Conservation (phyloP, 352 stramenopile species). For the Pythium sp. region DNA sequence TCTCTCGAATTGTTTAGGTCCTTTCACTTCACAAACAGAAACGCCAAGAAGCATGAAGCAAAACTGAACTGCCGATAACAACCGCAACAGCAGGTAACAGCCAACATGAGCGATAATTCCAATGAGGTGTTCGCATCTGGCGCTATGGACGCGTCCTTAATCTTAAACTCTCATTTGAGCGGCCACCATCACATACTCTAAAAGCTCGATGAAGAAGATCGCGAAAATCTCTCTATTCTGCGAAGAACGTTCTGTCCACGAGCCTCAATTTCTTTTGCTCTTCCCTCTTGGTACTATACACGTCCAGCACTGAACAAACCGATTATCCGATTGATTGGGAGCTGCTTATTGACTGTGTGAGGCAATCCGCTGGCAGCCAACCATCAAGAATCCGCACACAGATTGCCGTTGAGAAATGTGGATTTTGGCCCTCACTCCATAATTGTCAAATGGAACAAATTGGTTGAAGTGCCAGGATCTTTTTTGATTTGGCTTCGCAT, state of each 20-base stretch:
- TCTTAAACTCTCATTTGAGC: too few species aligned
- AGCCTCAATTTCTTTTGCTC: constrained; percentile 1
- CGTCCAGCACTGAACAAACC: background rate
- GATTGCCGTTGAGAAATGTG: background rate
- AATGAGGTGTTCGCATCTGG: background rate
- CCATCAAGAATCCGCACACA: background rate
- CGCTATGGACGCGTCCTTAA: background rate
- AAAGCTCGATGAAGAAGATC: too few species aligned
- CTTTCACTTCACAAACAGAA: background rate
- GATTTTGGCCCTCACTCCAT: background rate
- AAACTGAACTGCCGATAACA: background rate
- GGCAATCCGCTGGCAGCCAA: background rate
- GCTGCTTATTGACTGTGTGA: background rate
- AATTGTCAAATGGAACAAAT: background rate
- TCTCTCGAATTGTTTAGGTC: too few species aligned
- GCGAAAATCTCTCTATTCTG: background rate
- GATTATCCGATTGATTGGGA: too few species aligned
- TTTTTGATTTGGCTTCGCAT: background rate
- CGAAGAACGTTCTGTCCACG: constrained; percentile 1
- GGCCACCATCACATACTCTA: too few species aligned
- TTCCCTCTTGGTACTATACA: background rate
- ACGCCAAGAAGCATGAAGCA: background rate
- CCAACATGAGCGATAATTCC: background rate
- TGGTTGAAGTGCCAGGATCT: constrained; percentile 6
- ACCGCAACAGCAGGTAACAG: background rate